phyloP scores from a whole-genome alignment of 192 early-diverging fungal species.

The Chytriomyces confervae region DNA sequence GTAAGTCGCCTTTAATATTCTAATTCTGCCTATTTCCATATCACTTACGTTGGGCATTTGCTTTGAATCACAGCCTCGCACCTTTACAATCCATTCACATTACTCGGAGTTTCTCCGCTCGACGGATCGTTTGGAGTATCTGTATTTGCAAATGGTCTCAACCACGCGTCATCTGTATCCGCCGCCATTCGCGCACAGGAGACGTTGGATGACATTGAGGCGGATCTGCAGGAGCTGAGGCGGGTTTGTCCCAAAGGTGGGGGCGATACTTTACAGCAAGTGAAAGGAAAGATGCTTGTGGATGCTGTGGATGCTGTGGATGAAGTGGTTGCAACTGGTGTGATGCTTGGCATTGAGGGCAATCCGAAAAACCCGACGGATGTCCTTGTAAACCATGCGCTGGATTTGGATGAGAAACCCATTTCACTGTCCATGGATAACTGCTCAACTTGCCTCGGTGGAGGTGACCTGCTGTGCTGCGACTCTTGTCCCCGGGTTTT shows the following conservation, averaged over 20 bases:
- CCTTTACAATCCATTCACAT: constrained; percentile 25
- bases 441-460: constrained; percentile 59
- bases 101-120: constrained; percentile 10
- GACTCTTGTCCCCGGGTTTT: constrained; percentile 61
- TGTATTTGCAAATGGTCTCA: constrained; percentile 8
- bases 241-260: neutral
- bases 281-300: neutral
- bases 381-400: neutral
- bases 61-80: neutral
- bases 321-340: neutral
- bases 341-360: neutral
- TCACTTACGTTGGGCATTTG: too few species aligned
- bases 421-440: constrained; percentile 48
- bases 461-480: constrained; percentile 58
- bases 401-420: neutral
- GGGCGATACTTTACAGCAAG: neutral
- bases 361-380: neutral
- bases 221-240: neutral
- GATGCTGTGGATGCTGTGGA: neutral
- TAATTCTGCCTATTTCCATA: too few species aligned
- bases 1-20: too few species aligned
- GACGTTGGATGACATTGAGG: constrained; percentile 14
- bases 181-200: constrained; percentile 8
- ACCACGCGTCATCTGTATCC: neutral
- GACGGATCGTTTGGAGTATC: constrained; percentile 32